Conservation (phyloP, 2,329 filamentous ascomycete species). For the Beauveria pseudobassiana region DNA sequence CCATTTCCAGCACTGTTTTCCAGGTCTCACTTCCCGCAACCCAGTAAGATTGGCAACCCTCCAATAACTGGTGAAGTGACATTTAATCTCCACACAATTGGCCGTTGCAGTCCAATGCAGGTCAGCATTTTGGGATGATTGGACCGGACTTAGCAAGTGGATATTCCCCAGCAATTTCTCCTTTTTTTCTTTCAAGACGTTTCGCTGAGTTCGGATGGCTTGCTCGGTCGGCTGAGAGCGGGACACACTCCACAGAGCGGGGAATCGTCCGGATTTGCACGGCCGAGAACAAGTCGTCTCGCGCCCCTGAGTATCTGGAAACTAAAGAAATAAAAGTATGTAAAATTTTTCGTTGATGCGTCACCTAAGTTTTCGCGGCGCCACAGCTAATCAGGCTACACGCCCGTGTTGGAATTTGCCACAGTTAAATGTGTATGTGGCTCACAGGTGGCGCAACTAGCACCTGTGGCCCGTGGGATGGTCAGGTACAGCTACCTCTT, state of each 20-base stretch:
- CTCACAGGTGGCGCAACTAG: conserved; percentile 2
- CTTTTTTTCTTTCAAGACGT: background rate
- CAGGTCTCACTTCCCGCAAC: background rate
- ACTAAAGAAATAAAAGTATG: too few relatives aligned
- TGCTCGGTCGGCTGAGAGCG: background rate
- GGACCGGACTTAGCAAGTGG: background rate
- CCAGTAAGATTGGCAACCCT: background rate
- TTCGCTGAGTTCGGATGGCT: background rate
- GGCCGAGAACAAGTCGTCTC: background rate
- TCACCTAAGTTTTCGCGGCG: background rate
- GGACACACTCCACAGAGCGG: background rate
- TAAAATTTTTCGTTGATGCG: background rate
- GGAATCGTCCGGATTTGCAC: background rate
- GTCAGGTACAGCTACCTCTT: background rate
- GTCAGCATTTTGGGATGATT: conserved; percentile 1
- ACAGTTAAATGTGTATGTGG: background rate
- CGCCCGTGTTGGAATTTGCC: background rate
- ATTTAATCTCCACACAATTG: conserved; percentile 7
- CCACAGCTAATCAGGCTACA: background rate
- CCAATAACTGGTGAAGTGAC: background rate
- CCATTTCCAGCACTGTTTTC: background rate
- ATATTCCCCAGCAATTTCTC: background rate
- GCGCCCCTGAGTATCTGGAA: background rate
- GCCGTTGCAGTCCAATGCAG: background rate
- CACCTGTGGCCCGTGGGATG: background rate